These are phyloP conservation scores for Amaranthus cruentus DNA, from an alignment of 148 eudicot species.

Conservation along the genomic window DNA sequence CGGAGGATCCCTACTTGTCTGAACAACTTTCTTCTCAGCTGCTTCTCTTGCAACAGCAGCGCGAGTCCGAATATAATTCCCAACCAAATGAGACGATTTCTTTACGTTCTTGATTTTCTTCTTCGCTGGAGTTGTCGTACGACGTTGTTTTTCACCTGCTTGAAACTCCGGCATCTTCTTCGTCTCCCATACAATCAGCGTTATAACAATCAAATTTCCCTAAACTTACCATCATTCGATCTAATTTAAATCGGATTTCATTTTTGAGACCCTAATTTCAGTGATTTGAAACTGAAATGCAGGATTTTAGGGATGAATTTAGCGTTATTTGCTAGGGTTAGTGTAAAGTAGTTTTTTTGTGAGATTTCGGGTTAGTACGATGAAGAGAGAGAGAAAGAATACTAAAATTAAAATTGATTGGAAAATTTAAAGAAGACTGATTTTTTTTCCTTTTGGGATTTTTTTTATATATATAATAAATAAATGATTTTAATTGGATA, in stretches of 20 bases:
- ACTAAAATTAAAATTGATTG: background rate
- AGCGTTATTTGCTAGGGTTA: constrained; percentile 24
- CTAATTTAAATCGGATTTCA: constrained; percentile 19
- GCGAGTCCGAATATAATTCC: constrained; percentile 43
- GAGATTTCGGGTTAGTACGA: constrained; percentile 16
- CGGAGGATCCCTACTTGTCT: constrained; percentile 18
- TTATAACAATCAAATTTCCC: constrained; percentile 4
- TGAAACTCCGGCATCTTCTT: constrained; percentile 56
- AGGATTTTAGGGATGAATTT: background rate
- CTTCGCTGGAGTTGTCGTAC: constrained; percentile 33
- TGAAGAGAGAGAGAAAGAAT: background rate
- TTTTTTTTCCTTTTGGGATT: background rate
- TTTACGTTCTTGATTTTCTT: background rate
- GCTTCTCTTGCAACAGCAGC: constrained; percentile 44
- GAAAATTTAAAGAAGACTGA: background rate
- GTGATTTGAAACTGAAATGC: background rate
- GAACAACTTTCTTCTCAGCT: background rate
- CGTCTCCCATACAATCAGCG: constrained; percentile 31
- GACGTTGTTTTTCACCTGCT: constrained; percentile 32
- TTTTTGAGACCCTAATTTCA: constrained; percentile 6
- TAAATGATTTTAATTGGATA: too few relatives aligned
- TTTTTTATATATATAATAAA: too few relatives aligned
- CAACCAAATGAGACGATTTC: constrained; percentile 27
- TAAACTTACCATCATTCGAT: constrained; percentile 30
- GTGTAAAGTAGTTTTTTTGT: background rate